Base-by-base conservation (phyloP, 2,329 filamentous ascomycete genomes). In the Fusarium abutilonis region DNA sequence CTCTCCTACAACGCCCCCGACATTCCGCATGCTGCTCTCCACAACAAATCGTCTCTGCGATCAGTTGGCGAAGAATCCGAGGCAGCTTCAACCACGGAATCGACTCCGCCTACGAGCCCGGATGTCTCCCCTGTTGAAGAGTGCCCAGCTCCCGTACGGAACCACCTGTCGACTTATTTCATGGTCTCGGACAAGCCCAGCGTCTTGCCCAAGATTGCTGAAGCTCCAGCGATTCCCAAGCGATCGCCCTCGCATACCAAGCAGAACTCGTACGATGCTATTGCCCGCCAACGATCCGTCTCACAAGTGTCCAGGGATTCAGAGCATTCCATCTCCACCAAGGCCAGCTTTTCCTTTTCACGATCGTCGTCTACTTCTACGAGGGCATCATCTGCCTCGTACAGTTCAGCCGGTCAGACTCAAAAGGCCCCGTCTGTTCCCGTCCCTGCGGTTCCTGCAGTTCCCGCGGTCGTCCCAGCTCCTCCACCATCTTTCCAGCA, bases 1-100 rank as follows among this genome's bases (percentile, higher is more conserved):
- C 88, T 97, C 51, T 93, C 92, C 8, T 97, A 97, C 83, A 94
- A 94, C 73, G 93, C 95, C 9, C 94, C 94, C 46, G 90, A 97
- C 73, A 88, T 97, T 61, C 80, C 80, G 40, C 82, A 72, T 72
- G 75, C 66, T 72, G 74, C 65, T n/a, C 69, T 68, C 21, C 59
- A 83, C 35, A 80, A 80, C 72, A 81, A 80, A 69, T 79, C 78
- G 7, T 80, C 83, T 3, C 78, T 76, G 56, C 83, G 83, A 66
- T 90, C 89, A 44, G 53, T 63, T 4, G 56, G 57, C 23, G 86
- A 86, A 56, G 91, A 94, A 64, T 92, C 89, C 5, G 91, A 94
- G 68, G 85, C 85, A 54, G 77, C 80, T 34, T 83, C 80, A n/a
- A 83, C 74, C 10, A 76, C 74, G 46, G 78, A 77, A 26, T 86